Conservation (phyloP, 1,284 basidiomycete genomes). For the Irpex rosettiformis region DNA sequence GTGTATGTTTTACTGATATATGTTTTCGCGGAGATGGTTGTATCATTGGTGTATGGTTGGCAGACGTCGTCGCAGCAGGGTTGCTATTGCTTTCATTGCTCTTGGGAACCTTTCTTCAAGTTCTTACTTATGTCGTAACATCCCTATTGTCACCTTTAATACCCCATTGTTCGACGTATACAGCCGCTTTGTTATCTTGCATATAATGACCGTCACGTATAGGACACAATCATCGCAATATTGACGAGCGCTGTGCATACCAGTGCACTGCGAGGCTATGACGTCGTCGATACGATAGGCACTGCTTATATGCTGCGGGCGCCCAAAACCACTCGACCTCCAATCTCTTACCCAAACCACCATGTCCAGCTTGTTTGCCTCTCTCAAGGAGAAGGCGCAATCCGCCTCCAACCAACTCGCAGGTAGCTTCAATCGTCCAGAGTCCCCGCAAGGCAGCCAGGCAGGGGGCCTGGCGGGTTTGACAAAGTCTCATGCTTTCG, state of each 20-base stretch:
- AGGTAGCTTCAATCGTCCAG: constrained; percentile 24
- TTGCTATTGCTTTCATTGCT: constrained; percentile 7
- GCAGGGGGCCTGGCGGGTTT: constrained; percentile 17
- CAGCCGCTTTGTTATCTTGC: not conserved
- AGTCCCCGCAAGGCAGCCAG: constrained; percentile 2
- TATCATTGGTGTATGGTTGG: constrained; percentile 6
- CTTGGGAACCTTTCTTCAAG: not conserved
- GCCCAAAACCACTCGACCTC: not conserved
- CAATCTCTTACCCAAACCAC: constrained; percentile 14
- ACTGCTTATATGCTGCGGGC: constrained; percentile 2
- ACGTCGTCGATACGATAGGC: constrained; percentile 3
- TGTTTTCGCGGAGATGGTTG: constrained; percentile 1
- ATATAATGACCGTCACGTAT: not conserved
- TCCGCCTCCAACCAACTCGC: constrained; percentile 51
- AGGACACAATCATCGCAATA: not conserved
- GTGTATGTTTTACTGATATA: constrained; percentile 5
- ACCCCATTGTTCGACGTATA: not conserved
- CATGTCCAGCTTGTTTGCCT: constrained; percentile 64
- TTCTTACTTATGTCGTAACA: constrained; percentile 14
- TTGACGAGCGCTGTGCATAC: not conserved
- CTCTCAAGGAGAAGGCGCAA: constrained; percentile 72
- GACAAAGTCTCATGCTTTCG: constrained; percentile 45
- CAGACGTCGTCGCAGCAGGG: not conserved
- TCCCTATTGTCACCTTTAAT: constrained; percentile 15
- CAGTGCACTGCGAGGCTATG: constrained; percentile 1